Evolutionary conservation across 2,329 filamentous ascomycete species (phyloP).

Genomic region (Fusarium buharicum): DNA sequence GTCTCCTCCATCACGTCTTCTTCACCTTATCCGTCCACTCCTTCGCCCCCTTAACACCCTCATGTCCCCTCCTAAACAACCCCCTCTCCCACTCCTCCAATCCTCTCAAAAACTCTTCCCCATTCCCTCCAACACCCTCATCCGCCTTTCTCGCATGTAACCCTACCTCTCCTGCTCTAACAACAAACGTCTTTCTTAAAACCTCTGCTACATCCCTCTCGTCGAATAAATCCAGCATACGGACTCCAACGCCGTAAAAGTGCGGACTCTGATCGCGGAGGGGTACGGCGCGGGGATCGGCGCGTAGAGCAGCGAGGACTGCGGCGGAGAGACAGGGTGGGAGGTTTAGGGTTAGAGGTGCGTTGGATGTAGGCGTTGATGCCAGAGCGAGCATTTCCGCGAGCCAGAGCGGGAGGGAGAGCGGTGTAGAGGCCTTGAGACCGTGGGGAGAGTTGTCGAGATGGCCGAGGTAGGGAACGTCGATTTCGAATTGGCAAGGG

Average conservation of each 20-base stretch:
- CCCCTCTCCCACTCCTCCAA: conserved; percentile 90
- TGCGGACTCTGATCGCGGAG: conserved; percentile 84
- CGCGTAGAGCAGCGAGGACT: conserved; percentile 89
- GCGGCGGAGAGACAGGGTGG: conserved; percentile 79
- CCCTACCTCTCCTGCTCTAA: conserved; percentile 82
- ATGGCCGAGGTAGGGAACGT: conserved; percentile 86
- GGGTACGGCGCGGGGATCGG: conserved; percentile 86
- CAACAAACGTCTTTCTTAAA: conserved; percentile 80
- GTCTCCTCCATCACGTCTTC: conserved; percentile 40
- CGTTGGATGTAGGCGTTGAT: conserved; percentile 59
- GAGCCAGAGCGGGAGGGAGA: conserved; percentile 92
- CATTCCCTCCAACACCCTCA: conserved; percentile 65
- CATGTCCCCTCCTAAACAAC: conserved; percentile 78
- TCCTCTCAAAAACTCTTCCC: conserved; percentile 85
- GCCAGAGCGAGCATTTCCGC: conserved; percentile 90
- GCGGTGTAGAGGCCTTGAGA: conserved; percentile 81
- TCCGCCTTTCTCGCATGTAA: conserved; percentile 89
- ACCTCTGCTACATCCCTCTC: conserved; percentile 81
- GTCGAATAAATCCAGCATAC: conserved; percentile 91
- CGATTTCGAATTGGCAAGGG: conserved; percentile 92
- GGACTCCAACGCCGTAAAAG: conserved; percentile 86
- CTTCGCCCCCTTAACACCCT: conserved; percentile 75
- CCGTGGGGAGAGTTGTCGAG: conserved; percentile 83
- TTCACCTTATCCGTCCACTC: conserved; percentile 73
- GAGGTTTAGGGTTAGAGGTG: conserved; percentile 82